A percentile compares a stretch with the other conserved stretches of the same genome.
Conservation (phyloP, 805 yeast genomes). For the Grigorovia yakushimaensis region DNA sequence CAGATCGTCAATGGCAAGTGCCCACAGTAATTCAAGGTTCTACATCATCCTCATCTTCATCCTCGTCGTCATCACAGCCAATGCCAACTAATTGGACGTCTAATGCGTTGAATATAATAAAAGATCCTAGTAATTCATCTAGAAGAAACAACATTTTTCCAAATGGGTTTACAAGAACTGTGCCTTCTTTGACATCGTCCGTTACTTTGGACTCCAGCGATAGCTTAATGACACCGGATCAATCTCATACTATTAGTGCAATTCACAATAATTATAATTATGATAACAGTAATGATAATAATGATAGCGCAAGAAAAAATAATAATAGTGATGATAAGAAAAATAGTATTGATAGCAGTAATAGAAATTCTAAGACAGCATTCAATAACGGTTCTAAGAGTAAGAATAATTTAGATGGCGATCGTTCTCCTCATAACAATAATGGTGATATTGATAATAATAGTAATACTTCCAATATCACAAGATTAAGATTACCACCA, state of each 20-base stretch:
- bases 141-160: neutral
- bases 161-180: neutral
- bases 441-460: too few species aligned
- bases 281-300: neutral
- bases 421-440: neutral
- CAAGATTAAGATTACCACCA: neutral
- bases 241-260: neutral
- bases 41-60: neutral
- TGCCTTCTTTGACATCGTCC: neutral
- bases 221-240: neutral
- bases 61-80: neutral
- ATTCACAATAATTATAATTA: neutral
- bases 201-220: neutral
- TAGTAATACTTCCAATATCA: neutral
- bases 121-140: neutral
- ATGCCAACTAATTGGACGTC: neutral
- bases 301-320: neutral
- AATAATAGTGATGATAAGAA: too few species aligned
- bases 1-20: neutral
- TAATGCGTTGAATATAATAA: neutral
- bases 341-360: too few species aligned
- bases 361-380: too few species aligned
- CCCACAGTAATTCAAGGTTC: neutral
- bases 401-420: too few species aligned
- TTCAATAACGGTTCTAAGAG: too few species aligned